phyloP scores from a whole-genome alignment of 2,329 filamentous ascomycete genomes.

The Fusarium annulatum region DNA sequence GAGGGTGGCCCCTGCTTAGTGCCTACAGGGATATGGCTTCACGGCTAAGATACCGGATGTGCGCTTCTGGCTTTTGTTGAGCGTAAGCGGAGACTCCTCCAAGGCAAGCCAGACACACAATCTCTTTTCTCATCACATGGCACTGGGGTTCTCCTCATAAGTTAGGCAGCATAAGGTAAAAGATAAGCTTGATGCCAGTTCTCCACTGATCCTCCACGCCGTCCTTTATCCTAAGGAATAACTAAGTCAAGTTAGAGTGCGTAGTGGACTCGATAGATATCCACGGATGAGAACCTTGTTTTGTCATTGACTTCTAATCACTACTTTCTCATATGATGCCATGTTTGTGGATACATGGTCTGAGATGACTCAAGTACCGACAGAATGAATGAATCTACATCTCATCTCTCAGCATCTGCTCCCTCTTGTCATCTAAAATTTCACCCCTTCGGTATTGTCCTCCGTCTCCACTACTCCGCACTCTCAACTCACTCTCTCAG shows the following conservation, averaged over 20 bases:
- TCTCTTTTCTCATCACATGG: conserved; percentile 30
- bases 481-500: neutral
- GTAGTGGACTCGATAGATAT: neutral
- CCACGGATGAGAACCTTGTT: neutral
- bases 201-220: conserved; percentile 29
- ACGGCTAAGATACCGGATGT: conserved; percentile 23
- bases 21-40: conserved; percentile 10
- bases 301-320: neutral
- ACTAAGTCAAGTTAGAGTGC: neutral
- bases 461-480: conserved; percentile 43
- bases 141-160: conserved; percentile 7
- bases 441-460: conserved; percentile 22
- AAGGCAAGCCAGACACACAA: neutral
- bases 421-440: conserved; percentile 12
- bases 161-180: conserved; percentile 1
- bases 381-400: conserved; percentile 3
- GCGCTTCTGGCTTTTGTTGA: conserved; percentile 8
- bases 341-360: conserved; percentile 7
- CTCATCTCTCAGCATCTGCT: conserved; percentile 7
- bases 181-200: conserved; percentile 33
- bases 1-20: conserved; percentile 19
- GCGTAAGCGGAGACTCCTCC: conserved; percentile 4
- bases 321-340: conserved; percentile 15
- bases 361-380: conserved; percentile 37
- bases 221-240: neutral